These are phyloP conservation scores for Canna indica DNA, from an alignment of 176 grass and related monocot genomes.

Conservation along the genomic window DNA sequence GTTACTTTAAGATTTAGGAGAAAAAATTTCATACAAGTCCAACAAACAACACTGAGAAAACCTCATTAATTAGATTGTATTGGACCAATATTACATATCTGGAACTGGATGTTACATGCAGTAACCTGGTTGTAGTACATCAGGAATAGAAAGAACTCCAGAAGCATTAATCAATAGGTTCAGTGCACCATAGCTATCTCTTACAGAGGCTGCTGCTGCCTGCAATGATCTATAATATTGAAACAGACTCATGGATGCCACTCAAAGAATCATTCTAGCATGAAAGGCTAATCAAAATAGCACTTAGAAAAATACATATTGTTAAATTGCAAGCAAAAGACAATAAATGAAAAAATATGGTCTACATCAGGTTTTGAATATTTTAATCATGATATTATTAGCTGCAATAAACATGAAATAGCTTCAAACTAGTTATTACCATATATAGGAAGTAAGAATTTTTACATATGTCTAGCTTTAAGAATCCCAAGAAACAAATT, in stretches of 20 bases:
- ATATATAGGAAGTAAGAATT: background rate
- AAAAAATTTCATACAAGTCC: background rate
- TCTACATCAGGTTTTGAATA: background rate
- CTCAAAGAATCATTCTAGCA: background rate
- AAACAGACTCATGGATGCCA: background rate
- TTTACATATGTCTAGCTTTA: background rate
- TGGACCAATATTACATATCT: too few species aligned
- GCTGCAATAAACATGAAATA: background rate
- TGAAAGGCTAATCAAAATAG: background rate
- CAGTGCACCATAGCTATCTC: slow-evolving; percentile 46
- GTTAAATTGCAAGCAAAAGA: background rate
- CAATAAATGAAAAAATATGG: background rate
- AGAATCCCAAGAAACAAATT: background rate
- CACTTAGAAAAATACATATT: background rate
- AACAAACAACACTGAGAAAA: background rate
- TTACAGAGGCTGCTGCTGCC: slow-evolving; percentile 45
- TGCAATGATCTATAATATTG: slow-evolving; percentile 19
- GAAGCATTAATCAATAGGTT: slow-evolving; percentile 76
- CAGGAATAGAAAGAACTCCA: slow-evolving; percentile 66
- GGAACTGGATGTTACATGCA: background rate
- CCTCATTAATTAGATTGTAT: background rate
- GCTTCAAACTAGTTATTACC: background rate
- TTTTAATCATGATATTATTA: background rate
- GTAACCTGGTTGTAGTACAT: slow-evolving; percentile 68
- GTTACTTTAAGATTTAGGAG: background rate